Base-by-base conservation (phyloP, 495 filamentous ascomycete genomes). In the Xylaria sp. region DNA sequence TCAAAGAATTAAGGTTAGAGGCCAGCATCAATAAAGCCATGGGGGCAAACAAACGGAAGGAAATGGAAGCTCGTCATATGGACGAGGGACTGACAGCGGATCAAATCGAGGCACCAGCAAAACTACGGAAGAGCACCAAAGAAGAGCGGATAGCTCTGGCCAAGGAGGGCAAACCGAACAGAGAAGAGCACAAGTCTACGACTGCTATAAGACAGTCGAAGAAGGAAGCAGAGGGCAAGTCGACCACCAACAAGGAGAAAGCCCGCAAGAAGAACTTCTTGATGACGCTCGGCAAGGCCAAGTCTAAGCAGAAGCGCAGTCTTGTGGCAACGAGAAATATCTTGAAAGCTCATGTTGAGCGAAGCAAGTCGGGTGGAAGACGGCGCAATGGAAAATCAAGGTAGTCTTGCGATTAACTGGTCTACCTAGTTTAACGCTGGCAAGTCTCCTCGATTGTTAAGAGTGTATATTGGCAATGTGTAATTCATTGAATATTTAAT, bases 231-330 rank as follows among this genome's bases (percentile, higher is more conserved):
- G 88, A 94, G 83, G 93, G 94, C 70, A 98, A 98, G 87, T 95
- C 92, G 80, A 93, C 93, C 5, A 99, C 96, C 74, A 99, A 99
- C 83, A 93, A 93, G 86, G 97, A 99, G 86, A 99, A 99, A 87
- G 90, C 92, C 35, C 85, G 95, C 63, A 91, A 90, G 85, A 98
- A 99, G 90, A 98, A 98, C 80, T 97, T 98, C 81, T 78, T 98
- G 76, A 99, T 99, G 97, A 97, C 94, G 37, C 80, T 98, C 46
- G 93, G 94, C 59, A 98, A 98, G 85, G 95, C 96, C 3, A 93
- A 93, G 83, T 88, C 85, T 59, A 98, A 98, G 85, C 90, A 93
- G 78, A 98, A 97, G 90, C 86, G 93, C 75, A 97, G 93, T 89
- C 84, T 99, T 77, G 87, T 91, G 50, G 91, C 97, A 76, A 93